Base-by-base conservation (phyloP, 225 moss, liverwort and hornwort species). In the Pseudoscleropodium purum region DNA sequence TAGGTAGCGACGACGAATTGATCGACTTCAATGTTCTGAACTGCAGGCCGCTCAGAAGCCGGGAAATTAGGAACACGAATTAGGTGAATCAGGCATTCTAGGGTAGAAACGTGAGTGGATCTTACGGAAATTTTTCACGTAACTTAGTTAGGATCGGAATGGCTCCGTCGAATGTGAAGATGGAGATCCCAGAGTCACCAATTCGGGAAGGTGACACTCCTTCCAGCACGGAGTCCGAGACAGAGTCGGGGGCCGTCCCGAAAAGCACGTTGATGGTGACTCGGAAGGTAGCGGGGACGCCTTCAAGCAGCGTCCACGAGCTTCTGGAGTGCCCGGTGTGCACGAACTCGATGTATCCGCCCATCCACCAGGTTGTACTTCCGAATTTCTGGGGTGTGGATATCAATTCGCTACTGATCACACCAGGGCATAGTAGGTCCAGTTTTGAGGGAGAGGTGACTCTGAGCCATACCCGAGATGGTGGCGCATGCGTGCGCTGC, bases 281-380 rank as follows among this genome's bases (percentile, higher is more conserved):
- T 76, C 96, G 96, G n/a, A 99, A 97, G 87, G 91, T 94, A 41
- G 95, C 95, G 82, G 96, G 93, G 43, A 87, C 97, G 56, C 97
- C 99, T 79, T 91, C 97, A 63, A 99, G 99, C 91, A 99, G 97
- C 86, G 99, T 99, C 62, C 99, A 99, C 90, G 99, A 99, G 91
- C 96, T 99, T 67, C 93, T 99, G 89, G 99, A 99, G 90, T 99
- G 99, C 78, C 97, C 99, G 79, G 99, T 99, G 81, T 99, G 99
- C 95, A 99, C 99, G 74, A 99, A 99, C 92, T 99, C 99, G 75
- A 99, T 99, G 99, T 99, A 99, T 88, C 99, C 99, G 72, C 99
- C 99, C n/a, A 99, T 99, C 91, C 99, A 99, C 91, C 99, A 99
- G 97, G 99, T 99, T 83, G 81, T 93, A 89, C 76, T 63, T 83